Conservation (phyloP, 2,329 filamentous ascomycete genomes). For the Beauveria varroae region DNA sequence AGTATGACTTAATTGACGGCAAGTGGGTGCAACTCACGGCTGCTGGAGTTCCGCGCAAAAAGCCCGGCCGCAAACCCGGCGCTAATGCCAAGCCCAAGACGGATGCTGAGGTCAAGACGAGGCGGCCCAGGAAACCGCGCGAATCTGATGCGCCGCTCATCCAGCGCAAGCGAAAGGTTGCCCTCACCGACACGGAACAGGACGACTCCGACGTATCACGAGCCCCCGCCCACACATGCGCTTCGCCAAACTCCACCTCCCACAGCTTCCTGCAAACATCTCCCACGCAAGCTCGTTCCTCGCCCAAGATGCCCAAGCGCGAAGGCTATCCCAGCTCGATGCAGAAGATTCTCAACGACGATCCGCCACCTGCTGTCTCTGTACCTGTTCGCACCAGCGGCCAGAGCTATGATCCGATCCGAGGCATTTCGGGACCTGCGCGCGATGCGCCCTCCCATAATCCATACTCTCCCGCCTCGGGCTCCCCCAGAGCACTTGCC, state of each 20-base stretch:
- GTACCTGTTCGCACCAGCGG: conserved; percentile 57
- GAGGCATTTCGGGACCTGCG: conserved; percentile 61
- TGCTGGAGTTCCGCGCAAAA: conserved; percentile 52
- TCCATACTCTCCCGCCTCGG: conserved; percentile 35
- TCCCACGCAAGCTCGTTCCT: conserved; percentile 26
- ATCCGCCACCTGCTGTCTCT: conserved; percentile 33
- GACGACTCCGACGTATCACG: conserved; percentile 16
- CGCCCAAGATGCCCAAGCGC: conserved; percentile 43
- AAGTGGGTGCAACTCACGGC: conserved; percentile 45
- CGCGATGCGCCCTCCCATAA: conserved; percentile 52
- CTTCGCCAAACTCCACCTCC: conserved; percentile 14
- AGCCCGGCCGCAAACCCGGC: conserved; percentile 59
- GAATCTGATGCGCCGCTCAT: conserved; percentile 51
- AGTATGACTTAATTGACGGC: conserved; percentile 30
- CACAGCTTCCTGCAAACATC: conserved; percentile 21
- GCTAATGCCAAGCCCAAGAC: conserved; percentile 40
- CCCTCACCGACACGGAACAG: conserved; percentile 30
- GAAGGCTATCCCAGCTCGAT: conserved; percentile 45
- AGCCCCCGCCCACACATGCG: conserved; percentile 13
- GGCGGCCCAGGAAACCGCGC: conserved; percentile 48
- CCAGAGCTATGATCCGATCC: conserved; percentile 81
- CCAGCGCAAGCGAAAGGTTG: conserved; percentile 48
- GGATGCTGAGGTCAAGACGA: conserved; percentile 37
- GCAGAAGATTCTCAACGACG: conserved; percentile 50
- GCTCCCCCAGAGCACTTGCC: conserved; percentile 41